Evolutionary conservation across 495 filamentous ascomycete species (phyloP), one percentile per base, ranked within the genome.

Genomic region (Tuber melanosporum): DNA sequence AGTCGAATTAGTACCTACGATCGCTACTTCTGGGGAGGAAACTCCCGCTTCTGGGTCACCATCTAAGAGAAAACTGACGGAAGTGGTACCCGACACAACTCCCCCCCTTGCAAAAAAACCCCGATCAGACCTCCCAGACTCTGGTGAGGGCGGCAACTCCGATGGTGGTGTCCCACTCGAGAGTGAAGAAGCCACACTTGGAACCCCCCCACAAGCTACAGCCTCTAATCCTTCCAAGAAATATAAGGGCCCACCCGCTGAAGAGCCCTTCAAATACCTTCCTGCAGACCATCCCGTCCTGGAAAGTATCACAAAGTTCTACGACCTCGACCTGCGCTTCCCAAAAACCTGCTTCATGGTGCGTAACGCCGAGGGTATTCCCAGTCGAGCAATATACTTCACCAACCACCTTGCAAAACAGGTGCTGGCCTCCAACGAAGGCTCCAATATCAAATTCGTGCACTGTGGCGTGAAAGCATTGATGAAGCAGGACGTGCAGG

Each of bases 391-490:
- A 26, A 94, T 99, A 73, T 99, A 99, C 87, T 99, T 98, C 87
- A 97, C 93, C 72, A 93, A 90, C 74, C 87, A 89, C n/a, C 87
- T 98, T 17, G 92, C 92, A 1, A 90, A 92, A 20, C 91, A 93
- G 77, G 96, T 99, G 73, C 88, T 99, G 3, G 86, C 85, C 12
- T 85, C 88, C 73, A 99, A 98, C 83, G 93, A 97, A 84, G 92
- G 92, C 41, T 90, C 90, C 20, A 93, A 94, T 42, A 90, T 98
- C 85, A 97, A 94, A 85, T 98, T 99, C 83, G 91, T 98, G 57
- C 95, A 99, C 85, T 94, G 92, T 76, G 95, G 95, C 77, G 93
- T 99, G 43, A 97, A 97, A 86, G 97, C 98, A 91, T 98, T 97
- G 84, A 93, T 98, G 85, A 95, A 95, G 86, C 95, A 99, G 82